These are phyloP conservation scores for Musa troglodytarum DNA, from an alignment of 176 grass and related monocot genomes.

Conservation along the genomic window DNA sequence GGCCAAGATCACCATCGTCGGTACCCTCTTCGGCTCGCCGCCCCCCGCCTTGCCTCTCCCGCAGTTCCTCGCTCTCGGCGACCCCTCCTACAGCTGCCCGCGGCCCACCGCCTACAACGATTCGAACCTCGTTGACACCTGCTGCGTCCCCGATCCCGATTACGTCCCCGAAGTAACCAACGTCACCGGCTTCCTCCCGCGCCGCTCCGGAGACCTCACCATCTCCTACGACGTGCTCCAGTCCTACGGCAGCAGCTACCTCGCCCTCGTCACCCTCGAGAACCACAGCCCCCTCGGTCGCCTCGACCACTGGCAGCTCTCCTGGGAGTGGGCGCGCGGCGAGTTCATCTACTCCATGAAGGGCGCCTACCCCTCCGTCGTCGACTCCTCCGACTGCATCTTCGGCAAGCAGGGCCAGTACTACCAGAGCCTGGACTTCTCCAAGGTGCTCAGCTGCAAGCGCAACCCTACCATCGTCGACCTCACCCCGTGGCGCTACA, in stretches of 20 bases:
- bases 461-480: not conserved
- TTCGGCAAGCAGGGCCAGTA: slow-evolving; percentile 45
- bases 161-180: slow-evolving; percentile 41
- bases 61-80: slow-evolving; percentile 32
- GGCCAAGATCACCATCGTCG: slow-evolving; percentile 46
- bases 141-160: slow-evolving; percentile 64
- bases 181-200: slow-evolving; percentile 43
- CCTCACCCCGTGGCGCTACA: not conserved
- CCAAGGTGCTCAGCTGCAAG: slow-evolving; percentile 73
- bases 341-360: slow-evolving; percentile 83
- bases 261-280: slow-evolving; percentile 73
- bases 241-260: slow-evolving; percentile 53
- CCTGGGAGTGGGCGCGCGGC: slow-evolving; percentile 66
- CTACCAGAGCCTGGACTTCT: slow-evolving; percentile 68
- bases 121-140: slow-evolving; percentile 27
- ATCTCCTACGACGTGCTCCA: slow-evolving; percentile 79
- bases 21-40: slow-evolving; percentile 55
- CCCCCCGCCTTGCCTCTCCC: slow-evolving; percentile 32
- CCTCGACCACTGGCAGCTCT: slow-evolving; percentile 81
- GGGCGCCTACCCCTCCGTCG: slow-evolving; percentile 49
- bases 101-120: slow-evolving; percentile 4
- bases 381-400: slow-evolving; percentile 59
- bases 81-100: slow-evolving; percentile 53
- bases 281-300: slow-evolving; percentile 84
- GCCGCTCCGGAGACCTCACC: slow-evolving; percentile 61